Base-by-base conservation (phyloP, 495 filamentous ascomycete species). In the Collariella sp. region DNA sequence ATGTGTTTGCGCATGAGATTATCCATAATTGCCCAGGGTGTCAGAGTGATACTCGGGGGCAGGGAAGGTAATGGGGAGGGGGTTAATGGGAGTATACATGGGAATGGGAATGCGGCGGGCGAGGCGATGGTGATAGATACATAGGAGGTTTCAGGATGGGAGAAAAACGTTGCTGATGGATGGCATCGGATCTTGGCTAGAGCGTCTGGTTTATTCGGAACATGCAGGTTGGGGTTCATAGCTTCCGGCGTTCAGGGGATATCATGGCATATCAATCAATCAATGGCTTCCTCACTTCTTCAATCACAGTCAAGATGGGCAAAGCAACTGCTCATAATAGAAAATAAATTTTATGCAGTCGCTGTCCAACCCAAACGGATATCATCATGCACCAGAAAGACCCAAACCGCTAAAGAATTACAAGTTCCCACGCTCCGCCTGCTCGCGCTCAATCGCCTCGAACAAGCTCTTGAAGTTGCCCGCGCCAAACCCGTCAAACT, bases 1-100 rank as follows among this genome's bases (percentile, higher is more conserved):
- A 97, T 70, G 79, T 96, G 5, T 97, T 88, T 71, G 85, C 86
- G 20, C 93, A 98, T 70, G 88, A 95, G 70, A 81, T 89, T 4
- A 77, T 95, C 39, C 91, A 98, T 67, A 96, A 96, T 65, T 98
- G 93, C 61, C 91, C 93, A 13, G 90, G 90, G 0, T 98, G 93
- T 67, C 87, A 95, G 72, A 88, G 86, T 68, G 75, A 76, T 50
- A 67, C 65, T 2, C 57, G 66, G 6, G 60, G 38, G 19, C 26
- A n/a, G 23, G 64, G 45, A 51, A 26, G 38, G 26, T 35, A 33
- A 20, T 34, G 49, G 20, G 39, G 56, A 16, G 15, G 46, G 34
- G 16, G 43, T 58, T 7, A 60, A 60, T 16, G 60, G 61, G 12
- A n/a, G 13, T 7, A 42, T 56, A 48, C 36, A 38, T 7, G 46